Evolutionary conservation across 1,139 yeast species (phyloP).

Genomic region (Waltiozyma sp.): DNA sequence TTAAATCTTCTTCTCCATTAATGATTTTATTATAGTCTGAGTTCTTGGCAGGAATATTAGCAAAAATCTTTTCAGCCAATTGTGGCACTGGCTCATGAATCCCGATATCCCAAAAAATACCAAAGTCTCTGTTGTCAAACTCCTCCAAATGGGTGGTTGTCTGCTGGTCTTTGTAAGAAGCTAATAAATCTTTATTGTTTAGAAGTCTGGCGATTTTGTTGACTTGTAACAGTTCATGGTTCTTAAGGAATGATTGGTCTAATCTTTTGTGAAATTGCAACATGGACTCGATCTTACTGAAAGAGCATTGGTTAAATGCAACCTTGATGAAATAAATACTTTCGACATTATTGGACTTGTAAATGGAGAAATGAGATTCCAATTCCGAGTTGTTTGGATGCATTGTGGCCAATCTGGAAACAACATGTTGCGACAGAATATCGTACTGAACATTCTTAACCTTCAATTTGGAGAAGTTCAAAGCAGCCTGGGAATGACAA

Average conservation of each 20-base stretch:
- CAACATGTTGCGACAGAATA: conserved; percentile 49
- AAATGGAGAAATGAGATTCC: conserved; percentile 26
- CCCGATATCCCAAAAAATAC: conserved; percentile 37
- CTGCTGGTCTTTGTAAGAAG: conserved; percentile 2
- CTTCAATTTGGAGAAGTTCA: conserved; percentile 42
- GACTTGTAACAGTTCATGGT: conserved; percentile 27
- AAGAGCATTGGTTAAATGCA: conserved; percentile 46
- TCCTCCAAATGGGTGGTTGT: background rate
- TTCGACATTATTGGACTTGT: conserved; percentile 41
- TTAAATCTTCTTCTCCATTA: conserved; percentile 8
- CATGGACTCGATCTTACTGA: conserved; percentile 53
- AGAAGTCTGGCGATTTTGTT: conserved; percentile 28
- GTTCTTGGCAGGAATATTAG: conserved; percentile 8
- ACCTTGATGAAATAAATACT: conserved; percentile 31
- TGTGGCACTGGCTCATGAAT: conserved; percentile 16
- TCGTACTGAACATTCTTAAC: conserved; percentile 77
- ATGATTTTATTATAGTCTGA: conserved; percentile 7
- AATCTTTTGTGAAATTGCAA: conserved; percentile 38
- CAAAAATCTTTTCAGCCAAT: conserved; percentile 5
- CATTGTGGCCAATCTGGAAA: conserved; percentile 35
- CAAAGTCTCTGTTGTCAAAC: conserved; percentile 39
- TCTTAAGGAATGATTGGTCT: conserved; percentile 22
- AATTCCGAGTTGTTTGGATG: conserved; percentile 22
- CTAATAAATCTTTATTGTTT: conserved; percentile 10
- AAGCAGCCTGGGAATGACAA: conserved; percentile 36